Base-by-base conservation (phyloP, 306 rosid genomes). In the Herpetospermum pedunculosum region DNA sequence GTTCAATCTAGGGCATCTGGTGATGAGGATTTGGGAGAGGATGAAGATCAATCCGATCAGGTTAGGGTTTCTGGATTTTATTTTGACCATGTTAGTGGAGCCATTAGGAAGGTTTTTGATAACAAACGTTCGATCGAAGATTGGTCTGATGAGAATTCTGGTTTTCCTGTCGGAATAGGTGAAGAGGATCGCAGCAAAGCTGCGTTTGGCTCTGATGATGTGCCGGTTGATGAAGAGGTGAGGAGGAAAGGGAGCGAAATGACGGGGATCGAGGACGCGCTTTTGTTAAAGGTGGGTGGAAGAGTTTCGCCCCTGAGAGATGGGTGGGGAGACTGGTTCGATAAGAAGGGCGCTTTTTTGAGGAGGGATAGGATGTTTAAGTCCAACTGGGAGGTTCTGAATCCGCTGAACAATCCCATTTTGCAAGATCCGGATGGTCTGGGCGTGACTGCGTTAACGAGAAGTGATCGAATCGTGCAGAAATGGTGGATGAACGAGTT, bases 241-340 rank as follows among this genome's bases (percentile, higher is more conserved):
- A 64, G 90, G 72, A 74, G 77, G 60, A 85, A 80, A 76, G 80
- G 79, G 0, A 67, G 81, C 0, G 52, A 58, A 44, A 84, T 88
- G 12, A 73, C 12, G 10, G 77, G 83, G 0, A 69, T 93, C 21
- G 99, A 94, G 77, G 92, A 94, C 11, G 88, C 85, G 10, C 82
- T 94, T 48, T 55, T 94, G 78, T 41, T 94, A 62, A 88, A 81
- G 57, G 25, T 76, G 73, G 90, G 92, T 4, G 62, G 79, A 80
- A 93, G 70, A 37, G 68, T 53, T 29, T 83, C 96, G 60, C 92
- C 91, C 3, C 47, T 94, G 8, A 85, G 99, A 47, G 80, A 91
- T 9, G 91, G 85, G 1, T 94, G 98, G 98, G 96, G 98, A 21
- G 88, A 89, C 6, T 91, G 97, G 98, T 94, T 94, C 38, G 97